Evolutionary conservation across 2,329 filamentous ascomycete species (phyloP).

Genomic region (Botrytis aclada): DNA sequence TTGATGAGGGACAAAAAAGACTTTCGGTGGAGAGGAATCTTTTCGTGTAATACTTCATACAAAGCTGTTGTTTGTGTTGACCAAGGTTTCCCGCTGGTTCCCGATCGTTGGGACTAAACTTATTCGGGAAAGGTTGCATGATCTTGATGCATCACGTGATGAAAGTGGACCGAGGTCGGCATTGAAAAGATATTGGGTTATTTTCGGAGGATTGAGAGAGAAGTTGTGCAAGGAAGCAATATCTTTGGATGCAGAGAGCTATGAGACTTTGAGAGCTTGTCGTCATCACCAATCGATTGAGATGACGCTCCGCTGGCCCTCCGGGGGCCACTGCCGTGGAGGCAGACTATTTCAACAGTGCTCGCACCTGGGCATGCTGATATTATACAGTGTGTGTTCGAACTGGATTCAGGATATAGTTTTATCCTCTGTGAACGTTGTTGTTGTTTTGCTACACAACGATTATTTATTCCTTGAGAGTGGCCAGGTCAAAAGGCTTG

Average conservation of each 20-base stretch:
- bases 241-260: background rate
- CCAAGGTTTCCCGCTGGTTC: conserved; percentile 1
- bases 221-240: background rate
- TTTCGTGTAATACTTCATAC: background rate
- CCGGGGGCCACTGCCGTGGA: background rate
- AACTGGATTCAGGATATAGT: background rate
- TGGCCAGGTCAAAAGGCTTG: background rate
- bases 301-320: background rate
- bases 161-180: conserved; percentile 4
- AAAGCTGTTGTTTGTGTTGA: conserved; percentile 9
- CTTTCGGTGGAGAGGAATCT: conserved; percentile 15
- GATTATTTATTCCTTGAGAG: background rate
- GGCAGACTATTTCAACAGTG: background rate
- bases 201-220: background rate
- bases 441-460: background rate
- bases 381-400: background rate
- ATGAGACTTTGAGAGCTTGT: background rate
- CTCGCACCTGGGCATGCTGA: background rate
- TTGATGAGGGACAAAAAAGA: conserved; percentile 12
- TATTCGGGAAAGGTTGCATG: background rate
- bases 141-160: background rate
- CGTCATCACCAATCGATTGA: background rate
- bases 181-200: background rate
- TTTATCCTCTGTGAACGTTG: background rate
- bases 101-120: background rate